Conservation (phyloP, 768 basidiomycete genomes). For the Mycena vitilis region DNA sequence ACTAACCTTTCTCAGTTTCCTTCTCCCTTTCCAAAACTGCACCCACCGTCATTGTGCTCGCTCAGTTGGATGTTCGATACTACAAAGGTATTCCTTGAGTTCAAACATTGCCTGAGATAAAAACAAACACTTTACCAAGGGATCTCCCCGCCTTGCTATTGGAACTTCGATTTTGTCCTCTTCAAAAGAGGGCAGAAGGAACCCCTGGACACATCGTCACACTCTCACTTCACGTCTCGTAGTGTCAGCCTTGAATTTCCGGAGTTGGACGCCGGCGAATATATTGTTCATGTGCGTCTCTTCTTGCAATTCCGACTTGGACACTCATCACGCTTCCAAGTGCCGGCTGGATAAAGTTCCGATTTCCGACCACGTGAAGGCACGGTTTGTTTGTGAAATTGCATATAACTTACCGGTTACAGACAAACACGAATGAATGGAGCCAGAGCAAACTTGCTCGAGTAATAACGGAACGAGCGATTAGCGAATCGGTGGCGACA, state of each 20-base stretch:
- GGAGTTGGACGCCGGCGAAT: slow-evolving; percentile 28
- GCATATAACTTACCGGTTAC: not conserved
- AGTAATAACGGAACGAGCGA: slow-evolving; percentile 18
- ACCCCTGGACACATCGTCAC: slow-evolving; percentile 33
- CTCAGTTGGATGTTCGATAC: slow-evolving; percentile 46
- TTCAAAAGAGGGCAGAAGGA: slow-evolving; percentile 40
- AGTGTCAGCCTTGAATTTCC: slow-evolving; percentile 39
- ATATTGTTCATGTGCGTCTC: slow-evolving; percentile 34
- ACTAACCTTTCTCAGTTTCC: slow-evolving; percentile 38
- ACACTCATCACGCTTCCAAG: not conserved
- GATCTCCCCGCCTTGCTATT: slow-evolving; percentile 38
- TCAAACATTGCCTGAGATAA: too few relatives aligned
- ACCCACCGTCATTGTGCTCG: slow-evolving; percentile 44
- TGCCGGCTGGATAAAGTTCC: slow-evolving; percentile 35
- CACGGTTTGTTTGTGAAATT: not conserved
- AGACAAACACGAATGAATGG: slow-evolving; percentile 29
- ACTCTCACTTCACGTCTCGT: slow-evolving; percentile 38
- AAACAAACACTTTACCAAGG: slow-evolving; percentile 36
- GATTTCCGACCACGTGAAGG: slow-evolving; percentile 24
- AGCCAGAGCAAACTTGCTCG: slow-evolving; percentile 31
- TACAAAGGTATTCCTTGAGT: slow-evolving; percentile 44
- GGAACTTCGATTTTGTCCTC: slow-evolving; percentile 46
- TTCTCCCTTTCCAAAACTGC: slow-evolving; percentile 40
- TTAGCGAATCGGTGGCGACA: slow-evolving; percentile 28
- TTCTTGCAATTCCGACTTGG: not conserved